Conservation (phyloP, 768 basidiomycete species). For the Xerocomellus chrysenteron region DNA sequence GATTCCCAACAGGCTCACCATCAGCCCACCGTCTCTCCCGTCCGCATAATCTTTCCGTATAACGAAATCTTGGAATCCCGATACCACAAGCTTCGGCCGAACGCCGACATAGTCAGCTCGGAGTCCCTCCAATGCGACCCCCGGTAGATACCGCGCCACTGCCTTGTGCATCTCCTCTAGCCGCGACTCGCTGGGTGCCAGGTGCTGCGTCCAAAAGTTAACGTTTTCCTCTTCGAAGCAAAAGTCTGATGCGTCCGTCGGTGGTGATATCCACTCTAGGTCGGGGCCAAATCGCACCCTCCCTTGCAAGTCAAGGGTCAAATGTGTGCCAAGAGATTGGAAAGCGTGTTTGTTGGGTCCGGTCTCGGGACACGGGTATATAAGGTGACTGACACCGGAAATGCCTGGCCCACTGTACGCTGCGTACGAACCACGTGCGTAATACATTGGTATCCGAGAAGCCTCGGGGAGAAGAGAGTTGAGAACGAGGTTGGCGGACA, state of each 20-base stretch:
- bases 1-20: conserved; percentile 88
- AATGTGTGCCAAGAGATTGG: conserved; percentile 87
- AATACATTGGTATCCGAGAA: conserved; percentile 70
- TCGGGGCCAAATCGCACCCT: conserved; percentile 92
- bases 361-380: conserved; percentile 87
- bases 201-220: conserved; percentile 75
- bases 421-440: conserved; percentile 83
- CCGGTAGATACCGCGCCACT: conserved; percentile 73
- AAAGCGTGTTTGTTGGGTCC: conserved; percentile 61
- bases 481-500: conserved; percentile 67
- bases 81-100: conserved; percentile 82
- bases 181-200: conserved; percentile 62
- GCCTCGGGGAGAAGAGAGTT: conserved; percentile 64
- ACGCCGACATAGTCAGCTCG: conserved; percentile 83
- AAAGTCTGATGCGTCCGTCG: conserved; percentile 29
- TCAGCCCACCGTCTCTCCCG: conserved; percentile 34
- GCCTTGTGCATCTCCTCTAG: conserved; percentile 66
- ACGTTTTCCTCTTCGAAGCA: conserved; percentile 42
- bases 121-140: conserved; percentile 56
- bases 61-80: conserved; percentile 85
- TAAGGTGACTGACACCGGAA: conserved; percentile 63
- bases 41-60: conserved; percentile 63
- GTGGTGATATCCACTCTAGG: conserved; percentile 78
- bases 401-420: conserved; percentile 82
- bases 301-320: conserved; percentile 83